Conservation (phyloP, 192 early-diverging fungal genomes). For the Entomortierella chlamydospora region DNA sequence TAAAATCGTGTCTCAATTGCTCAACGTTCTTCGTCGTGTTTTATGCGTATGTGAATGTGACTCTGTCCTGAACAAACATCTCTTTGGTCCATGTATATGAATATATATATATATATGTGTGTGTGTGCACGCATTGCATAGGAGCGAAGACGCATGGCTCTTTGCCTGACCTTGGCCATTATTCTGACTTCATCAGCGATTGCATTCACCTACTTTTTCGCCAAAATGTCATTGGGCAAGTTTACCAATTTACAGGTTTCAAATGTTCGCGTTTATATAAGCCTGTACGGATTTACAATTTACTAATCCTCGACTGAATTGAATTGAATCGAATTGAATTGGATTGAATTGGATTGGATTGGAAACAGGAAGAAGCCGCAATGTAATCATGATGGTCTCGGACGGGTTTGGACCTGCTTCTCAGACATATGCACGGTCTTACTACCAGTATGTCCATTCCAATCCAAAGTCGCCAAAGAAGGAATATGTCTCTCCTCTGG, state of each 20-base stretch:
- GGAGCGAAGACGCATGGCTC: conserved; percentile 29
- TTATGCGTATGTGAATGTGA: too few species aligned
- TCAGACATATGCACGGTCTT: conserved; percentile 87
- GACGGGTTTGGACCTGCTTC: conserved; percentile 97
- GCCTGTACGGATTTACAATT: too few species aligned
- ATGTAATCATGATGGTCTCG: conserved; percentile 94
- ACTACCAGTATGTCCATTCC: conserved; percentile 70
- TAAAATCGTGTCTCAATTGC: neutral
- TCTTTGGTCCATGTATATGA: too few species aligned
- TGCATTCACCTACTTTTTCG: conserved; percentile 31
- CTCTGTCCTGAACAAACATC: too few species aligned
- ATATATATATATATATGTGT: neutral
- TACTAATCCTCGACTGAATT: too few species aligned
- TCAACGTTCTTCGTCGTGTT: neutral
- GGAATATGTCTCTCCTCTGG: conserved; percentile 62
- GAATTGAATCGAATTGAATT: too few species aligned
- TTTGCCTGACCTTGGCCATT: conserved; percentile 33
- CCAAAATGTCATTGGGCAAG: conserved; percentile 28
- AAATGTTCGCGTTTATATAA: too few species aligned
- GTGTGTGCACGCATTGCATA: neutral
- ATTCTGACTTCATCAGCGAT: conserved; percentile 35
- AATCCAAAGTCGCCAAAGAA: conserved; percentile 7
- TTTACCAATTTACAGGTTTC: neutral
- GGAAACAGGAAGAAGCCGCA: conserved; percentile 58
- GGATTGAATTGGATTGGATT: too few species aligned